Base-by-base conservation (phyloP, 495 filamentous ascomycete species). In the Apiosordaria backusii region DNA sequence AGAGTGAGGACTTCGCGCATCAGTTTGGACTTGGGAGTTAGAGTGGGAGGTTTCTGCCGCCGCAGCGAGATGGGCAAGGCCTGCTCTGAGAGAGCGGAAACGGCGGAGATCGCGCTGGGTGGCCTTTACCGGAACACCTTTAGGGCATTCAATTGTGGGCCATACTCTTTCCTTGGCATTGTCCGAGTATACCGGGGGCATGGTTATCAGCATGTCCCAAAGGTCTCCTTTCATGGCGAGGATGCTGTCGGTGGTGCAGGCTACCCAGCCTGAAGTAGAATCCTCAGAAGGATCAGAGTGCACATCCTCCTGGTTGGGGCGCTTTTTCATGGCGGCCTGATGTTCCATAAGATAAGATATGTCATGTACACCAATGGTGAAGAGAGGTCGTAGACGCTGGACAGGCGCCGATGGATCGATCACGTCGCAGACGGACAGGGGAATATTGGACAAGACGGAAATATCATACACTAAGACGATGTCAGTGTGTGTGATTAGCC, bases 161-260 rank as follows among this genome's bases (percentile, higher is more conserved):
- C 92, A 97, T 18, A 83, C 78, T 64, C 85, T 88, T 60, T 86
- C 78, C 64, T 84, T 83, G 13, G 88, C 84, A 35, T 75, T 71
- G 29, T 73, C 65, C 15, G 80, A 70, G 69, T 90, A 79, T 1
- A 81, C 71, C 1, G 89, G 82, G 0, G 93, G 92, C 66, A 97
- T 80, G 18, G 89, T 91, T 68, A 97, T 86, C 60, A 97, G 84
- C 57, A 94, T 82, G 74, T 99, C 95, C 79, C 91, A 99, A 21
- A 98, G 88, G 19, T 88, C 82, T 26, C 86, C 82, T 76, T 97
- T 99, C 77, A 90, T 89, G 64, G 85, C 86, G 45, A 99, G 83
- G 61, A 99, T 90, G 71, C 88, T 92, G 75, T 99, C 95, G 23
- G 95, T 98, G 29, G 93, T 95, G 75, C 93, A 97, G 1, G 95